Conservation (phyloP, 2,329 filamentous ascomycete species). For the Pyrenochaeta sp. region DNA sequence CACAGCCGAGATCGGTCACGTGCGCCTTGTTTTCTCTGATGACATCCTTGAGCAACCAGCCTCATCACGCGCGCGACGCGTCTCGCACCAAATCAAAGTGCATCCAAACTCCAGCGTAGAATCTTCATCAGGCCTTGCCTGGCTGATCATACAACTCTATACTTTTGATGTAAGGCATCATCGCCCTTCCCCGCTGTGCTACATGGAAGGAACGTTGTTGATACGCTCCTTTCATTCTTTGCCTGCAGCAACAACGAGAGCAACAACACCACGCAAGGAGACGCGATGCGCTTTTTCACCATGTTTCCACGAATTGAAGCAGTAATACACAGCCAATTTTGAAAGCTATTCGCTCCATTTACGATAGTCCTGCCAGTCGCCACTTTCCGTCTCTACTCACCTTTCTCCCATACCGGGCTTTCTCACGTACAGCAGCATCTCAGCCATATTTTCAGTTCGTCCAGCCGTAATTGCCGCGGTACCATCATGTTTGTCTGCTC, state of each 20-base stretch:
- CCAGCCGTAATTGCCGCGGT: neutral
- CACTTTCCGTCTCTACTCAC: neutral
- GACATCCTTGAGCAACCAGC: slow-evolving; percentile 2
- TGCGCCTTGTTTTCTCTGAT: slow-evolving; percentile 9
- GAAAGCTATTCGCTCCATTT: neutral
- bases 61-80: slow-evolving; percentile 1
- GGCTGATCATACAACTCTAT: neutral
- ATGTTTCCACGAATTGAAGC: neutral
- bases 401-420: neutral
- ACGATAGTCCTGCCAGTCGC: neutral
- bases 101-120: neutral
- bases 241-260: neutral
- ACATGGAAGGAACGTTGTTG: neutral
- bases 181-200: neutral
- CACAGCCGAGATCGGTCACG: slow-evolving; percentile 21
- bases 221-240: neutral
- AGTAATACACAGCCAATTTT: too few species aligned
- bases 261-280: neutral
- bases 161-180: too few species aligned
- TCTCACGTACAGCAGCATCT: neutral
- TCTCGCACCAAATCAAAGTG: neutral
- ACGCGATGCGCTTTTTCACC: neutral
- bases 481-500: neutral
- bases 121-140: neutral
- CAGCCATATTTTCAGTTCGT: neutral